Base-by-base conservation (phyloP, 1,139 yeast species). In the Geotrichum phurueaensis region DNA sequence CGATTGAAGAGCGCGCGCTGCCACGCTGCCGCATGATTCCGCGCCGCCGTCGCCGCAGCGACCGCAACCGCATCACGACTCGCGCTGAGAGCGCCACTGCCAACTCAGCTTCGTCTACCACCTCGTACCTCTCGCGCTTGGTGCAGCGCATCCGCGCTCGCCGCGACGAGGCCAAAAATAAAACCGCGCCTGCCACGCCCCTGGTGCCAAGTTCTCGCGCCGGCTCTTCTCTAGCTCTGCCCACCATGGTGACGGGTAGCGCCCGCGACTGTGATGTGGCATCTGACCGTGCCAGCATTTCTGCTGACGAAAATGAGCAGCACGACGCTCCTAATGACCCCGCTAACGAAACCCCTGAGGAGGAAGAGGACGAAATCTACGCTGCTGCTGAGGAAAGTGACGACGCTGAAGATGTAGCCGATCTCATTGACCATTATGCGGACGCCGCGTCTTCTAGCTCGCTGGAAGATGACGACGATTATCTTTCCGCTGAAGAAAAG, bases 1-100 rank as follows among this genome's bases (percentile, higher is more conserved):
- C 80, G 1, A 64, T 77, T n/a, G 80, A 77, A 54, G 76, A 76
- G 57, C 72, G 79, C 27, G 67, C 68, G 36, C 61, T 73, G 47
- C 77, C 78, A 33, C 71, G 70, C 56, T 68, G 65, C 62, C 67
- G 75, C 29, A 67, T 76, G 33, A 68, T 74, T 29, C 77, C 77
- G 5, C 65, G 74, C 22, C 65, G 76, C 23, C 60, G 69, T 1
- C 66, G 72, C 23, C 29, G 56, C 5, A 49, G 45, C 31, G 53
- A 52, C 20, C 23, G 53, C 23, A 39, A 54, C 22, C 59, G 66
- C 20, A 20, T 18, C 15, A 29, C 49, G 4, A 36, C 27, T 39
- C 20, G 56, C 55, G 25, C 50, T 36, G 22, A 51, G n/a, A 15
- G 54, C 13, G 29, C 36, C 45, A 23, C 43, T 23, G 20, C 22